Evolutionary conservation across 306 rosid genomes (phyloP), one percentile per base, ranked within the genome.

Genomic region (Begonia loranthoides): DNA sequence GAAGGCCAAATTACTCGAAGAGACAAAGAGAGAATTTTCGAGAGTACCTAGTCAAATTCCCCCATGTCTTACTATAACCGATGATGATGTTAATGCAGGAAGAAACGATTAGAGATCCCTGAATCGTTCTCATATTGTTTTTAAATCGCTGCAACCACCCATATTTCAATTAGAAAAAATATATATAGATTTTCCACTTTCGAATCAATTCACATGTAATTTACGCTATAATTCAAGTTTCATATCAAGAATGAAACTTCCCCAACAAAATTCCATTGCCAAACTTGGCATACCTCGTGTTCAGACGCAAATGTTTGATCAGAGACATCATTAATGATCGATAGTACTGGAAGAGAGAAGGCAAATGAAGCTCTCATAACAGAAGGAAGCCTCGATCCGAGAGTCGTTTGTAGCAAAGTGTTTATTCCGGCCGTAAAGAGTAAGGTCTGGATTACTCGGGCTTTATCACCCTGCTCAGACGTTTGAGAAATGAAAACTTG

Each of bases 361-460:
- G 95, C 84, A 17, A 83, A 62, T 11, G 99, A 92, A 47, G 80
- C 73, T 33, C 81, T 67, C 99, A 92, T 86, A 55, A 86, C 92
- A 0, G 75, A 60, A 14, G 99, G 99, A 57, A 92, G 99, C 73
- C 99, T 83, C 0, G 99, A 74, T 9, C 99, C 99, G 17, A 92
- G 13, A 59, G 60, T 50, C 2, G 96, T 78, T 60, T 86, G 99
- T 61, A 86, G 66, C 59, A 92, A 65, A 12, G 99, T 92, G 82
- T 80, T 92, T 54, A 86, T 15, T 47, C 72, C 99, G 19, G 96
- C 63, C 92, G 81, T 80, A 56, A 86, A 76, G 61, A 92, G 72
- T 83, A 86, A 56, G 3, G 93, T 60, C 58, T 92, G 94, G 62
- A 92, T 80, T 65, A 92, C 99, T 0, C 93, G 79, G 13, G 99